Evolutionary conservation across 306 rosid species (phyloP).

Genomic region (Adenanthera pavonina): DNA sequence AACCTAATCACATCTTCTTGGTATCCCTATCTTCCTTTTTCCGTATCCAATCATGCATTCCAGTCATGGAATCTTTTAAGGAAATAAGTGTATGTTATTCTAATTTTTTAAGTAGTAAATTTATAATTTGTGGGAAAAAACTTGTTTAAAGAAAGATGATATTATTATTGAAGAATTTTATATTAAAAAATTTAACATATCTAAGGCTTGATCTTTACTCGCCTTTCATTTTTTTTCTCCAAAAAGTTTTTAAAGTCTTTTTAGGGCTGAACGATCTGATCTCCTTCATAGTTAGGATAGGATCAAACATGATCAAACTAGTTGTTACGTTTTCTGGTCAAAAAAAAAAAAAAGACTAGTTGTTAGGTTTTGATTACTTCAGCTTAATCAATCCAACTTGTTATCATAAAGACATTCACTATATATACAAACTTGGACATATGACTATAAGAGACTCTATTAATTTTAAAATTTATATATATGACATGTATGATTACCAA

Average conservation of each 20-base stretch:
- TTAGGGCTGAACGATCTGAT: too few species aligned
- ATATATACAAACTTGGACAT: too few species aligned
- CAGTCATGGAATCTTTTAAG: slow-evolving; percentile 22
- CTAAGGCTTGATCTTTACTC: neutral
- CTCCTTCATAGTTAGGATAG: neutral
- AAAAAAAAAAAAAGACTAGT: neutral
- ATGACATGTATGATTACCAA: too few species aligned
- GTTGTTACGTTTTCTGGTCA: neutral
- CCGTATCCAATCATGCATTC: slow-evolving; percentile 31
- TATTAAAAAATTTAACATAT: neutral
- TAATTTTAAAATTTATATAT: too few species aligned
- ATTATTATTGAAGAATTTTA: neutral
- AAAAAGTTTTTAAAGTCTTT: too few species aligned
- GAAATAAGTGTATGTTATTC: neutral
- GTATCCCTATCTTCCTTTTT: slow-evolving; percentile 26
- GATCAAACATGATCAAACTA: neutral
- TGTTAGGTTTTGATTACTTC: neutral
- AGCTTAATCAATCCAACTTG: too few species aligned
- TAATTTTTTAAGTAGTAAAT: too few species aligned
- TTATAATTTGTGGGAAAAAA: neutral
- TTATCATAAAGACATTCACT: too few species aligned
- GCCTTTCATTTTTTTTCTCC: too few species aligned
- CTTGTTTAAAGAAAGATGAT: too few species aligned
- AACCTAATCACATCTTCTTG: slow-evolving; percentile 11
- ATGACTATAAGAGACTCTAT: too few species aligned